Evolutionary conservation across 2,329 filamentous ascomycete genomes (phyloP).

Genomic region (Mycosphaerelloides madeirae): DNA sequence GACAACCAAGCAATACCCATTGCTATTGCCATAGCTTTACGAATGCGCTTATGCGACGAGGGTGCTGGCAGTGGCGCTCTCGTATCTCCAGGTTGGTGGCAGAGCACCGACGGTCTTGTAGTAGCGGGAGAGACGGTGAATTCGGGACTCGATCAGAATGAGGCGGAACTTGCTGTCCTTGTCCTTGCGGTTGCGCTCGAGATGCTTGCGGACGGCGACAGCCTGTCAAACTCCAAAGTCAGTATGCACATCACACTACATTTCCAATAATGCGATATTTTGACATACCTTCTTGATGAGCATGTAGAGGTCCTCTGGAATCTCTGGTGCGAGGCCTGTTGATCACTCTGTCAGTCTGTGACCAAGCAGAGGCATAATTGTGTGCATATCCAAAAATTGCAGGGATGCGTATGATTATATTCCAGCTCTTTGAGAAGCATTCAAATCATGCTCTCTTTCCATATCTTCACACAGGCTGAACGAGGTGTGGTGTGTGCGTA

Average conservation of each 20-base stretch:
- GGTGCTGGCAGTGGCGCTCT: conserved; percentile 93
- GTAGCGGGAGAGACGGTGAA: conserved; percentile 98
- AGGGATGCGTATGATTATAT: conserved; percentile 7
- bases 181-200: conserved; percentile 99
- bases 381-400: conserved; percentile 17
- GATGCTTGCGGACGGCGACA: conserved; percentile 98
- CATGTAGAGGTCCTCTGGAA: conserved; percentile 99
- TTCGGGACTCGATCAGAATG: conserved; percentile 99
- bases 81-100: conserved; percentile 97
- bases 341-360: conserved; percentile 42
- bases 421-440: conserved; percentile 27
- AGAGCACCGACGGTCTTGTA: conserved; percentile 91
- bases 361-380: conserved; percentile 41
- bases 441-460: conserved; percentile 14
- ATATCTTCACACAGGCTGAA: conserved; percentile 40
- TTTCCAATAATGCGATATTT: not conserved
- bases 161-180: conserved; percentile 99
- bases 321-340: conserved; percentile 95
- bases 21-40: conserved; percentile 1
- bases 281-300: conserved; percentile 96
- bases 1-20: conserved; percentile 11
- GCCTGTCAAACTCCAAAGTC: conserved; percentile 63
- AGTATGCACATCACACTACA: conserved; percentile 1
- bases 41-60: conserved; percentile 70
- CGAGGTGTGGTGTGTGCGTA: conserved; percentile 52